Base-by-base conservation (phyloP, 306 rosid species). In the Alnus glutinosa region DNA sequence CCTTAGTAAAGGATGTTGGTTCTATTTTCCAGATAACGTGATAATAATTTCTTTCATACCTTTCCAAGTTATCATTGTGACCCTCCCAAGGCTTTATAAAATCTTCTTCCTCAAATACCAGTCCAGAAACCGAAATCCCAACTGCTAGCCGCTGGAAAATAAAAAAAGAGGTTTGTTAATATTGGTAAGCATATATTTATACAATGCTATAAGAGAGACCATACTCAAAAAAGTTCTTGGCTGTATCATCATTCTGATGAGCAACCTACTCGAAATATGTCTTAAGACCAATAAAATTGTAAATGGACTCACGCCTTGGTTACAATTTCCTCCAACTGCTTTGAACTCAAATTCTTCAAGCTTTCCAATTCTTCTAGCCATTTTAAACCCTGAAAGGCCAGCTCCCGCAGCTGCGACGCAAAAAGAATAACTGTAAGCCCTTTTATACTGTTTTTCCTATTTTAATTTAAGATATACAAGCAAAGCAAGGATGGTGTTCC, bases 51-150 rank as follows among this genome's bases (percentile, higher is more conserved):
- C 62, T 28, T 55, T 52, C 39, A 69, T 80, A 94, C 98, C 98
- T 91, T 83, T 94, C 97, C 78, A 80, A 82, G 82, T 91, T 91
- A 81, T 75, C 86, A 58, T 50, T 55, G 23, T 78, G 81, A 66
- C 90, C 95, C 75, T 89, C 95, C 98, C 98, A 94, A 63, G 98
- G 95, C 86, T 75, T 86, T 69, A 89, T 4, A 64, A 94, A 94
- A 86, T 94, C 97, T 62, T 85, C 84, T 89, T 86, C 88, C 59
- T 86, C 75, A 68, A 94, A 92, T 54, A 87, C 92, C 83, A 91
- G 87, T 79, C 98, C 98, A 5, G 97, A 89, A 79, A 94, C 82
- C 77, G 84, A 80, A 82, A 94, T 91, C 82, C 83, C 96, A 71
- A 94, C 97, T 34, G 95, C 92, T 66, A 94, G 90, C 82, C 84